Base-by-base conservation (phyloP, 176 grass and related monocot species). In the Typha latifolia region DNA sequence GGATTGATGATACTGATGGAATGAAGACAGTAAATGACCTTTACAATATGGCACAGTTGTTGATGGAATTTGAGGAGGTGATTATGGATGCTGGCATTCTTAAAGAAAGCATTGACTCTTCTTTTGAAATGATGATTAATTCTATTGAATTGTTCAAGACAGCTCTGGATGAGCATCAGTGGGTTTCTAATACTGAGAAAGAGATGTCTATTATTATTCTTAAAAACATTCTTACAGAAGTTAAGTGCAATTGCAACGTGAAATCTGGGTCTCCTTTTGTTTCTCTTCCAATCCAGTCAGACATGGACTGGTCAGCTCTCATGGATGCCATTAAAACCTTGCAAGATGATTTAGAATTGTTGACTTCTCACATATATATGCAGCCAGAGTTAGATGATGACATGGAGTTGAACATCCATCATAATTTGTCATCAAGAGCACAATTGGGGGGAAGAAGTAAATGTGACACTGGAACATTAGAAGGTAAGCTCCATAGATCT, bases 11-110 rank as follows among this genome's bases (percentile, higher is more conserved):
- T 14, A 73, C 65, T 47, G 68, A 68, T 49, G 69, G 53, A 0
- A 34, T 76, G 21, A 81, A 81, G 27, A 49, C 73, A 4, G 16
- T 91, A 16, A 48, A 69, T 18, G 80, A 73, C 12, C 80, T 91
- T 34, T 83, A 87, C 29, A 72, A 74, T 64, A 84, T 84, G 72
- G 80, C 84, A 51, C 78, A 91, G 48, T 57, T 87, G 55, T 73
- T 75, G 47, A 79, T 79, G 80, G 78, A 80, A 66, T 84, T 82
- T 55, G 74, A 87, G 67, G 88, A 91, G 66, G 84, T 87, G 70
- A 69, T 79, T 67, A 47, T 70, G 12, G 74, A 87, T 69, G 62
- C 77, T 14, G 69, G 75, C 14, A 56, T 72, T 12, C 69, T 91
- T 7, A 81, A 67, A 47, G 63, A 80, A 65, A 72, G 63, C 21